Evolutionary conservation across 2,329 filamentous ascomycete species (phyloP), one percentile per base, ranked within the genome.

Genomic region (Chalaropsis thielavioides): DNA sequence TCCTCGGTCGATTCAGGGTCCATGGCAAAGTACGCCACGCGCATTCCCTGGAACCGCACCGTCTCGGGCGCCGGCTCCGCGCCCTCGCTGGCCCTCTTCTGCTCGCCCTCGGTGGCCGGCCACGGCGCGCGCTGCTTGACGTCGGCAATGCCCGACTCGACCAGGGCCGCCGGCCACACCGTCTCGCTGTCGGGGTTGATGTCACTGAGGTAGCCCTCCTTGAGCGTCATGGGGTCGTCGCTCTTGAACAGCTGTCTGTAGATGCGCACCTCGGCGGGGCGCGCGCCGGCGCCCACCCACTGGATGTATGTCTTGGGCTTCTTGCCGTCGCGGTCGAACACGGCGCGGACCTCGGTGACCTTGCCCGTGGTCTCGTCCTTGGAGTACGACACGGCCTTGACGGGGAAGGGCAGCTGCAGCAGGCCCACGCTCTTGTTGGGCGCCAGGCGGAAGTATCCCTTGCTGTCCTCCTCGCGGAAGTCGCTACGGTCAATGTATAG

Each of bases 31-130:
- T 95, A 96, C 10, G 87, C 92, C 56, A 92, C 88, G 31, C 92
- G 82, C 80, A 96, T 85, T 1, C 85, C 92, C 79, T 97, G 92
- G 81, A 97, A 97, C 60, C 92, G 81, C 6, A 96, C 87, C 64
- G 81, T 87, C 75, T 90, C 89, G 27, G 83, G 83, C 0, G 86
- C 87, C 11, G 79, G 79, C 69, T 80, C 82, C 11, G 80, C 82
- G 56, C 67, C 44, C 17, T 7, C 44, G 44, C 19, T 19, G 2
- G 44, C 17, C 66, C 81, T 77, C 69, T 83, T 80, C 67, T 77
- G 82, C 74, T 91, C 89, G 11, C 88, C 88, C 5, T 84, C 87
- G 56, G 86, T 83, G 73, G 88, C 86, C 1, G 90, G 90, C 90
- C 90, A 95, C 5, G 90, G 90, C 3, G 89, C 90, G 35, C 85